phyloP scores from a whole-genome alignment of 495 filamentous ascomycete genomes.

The Cercophora newfieldiana region DNA sequence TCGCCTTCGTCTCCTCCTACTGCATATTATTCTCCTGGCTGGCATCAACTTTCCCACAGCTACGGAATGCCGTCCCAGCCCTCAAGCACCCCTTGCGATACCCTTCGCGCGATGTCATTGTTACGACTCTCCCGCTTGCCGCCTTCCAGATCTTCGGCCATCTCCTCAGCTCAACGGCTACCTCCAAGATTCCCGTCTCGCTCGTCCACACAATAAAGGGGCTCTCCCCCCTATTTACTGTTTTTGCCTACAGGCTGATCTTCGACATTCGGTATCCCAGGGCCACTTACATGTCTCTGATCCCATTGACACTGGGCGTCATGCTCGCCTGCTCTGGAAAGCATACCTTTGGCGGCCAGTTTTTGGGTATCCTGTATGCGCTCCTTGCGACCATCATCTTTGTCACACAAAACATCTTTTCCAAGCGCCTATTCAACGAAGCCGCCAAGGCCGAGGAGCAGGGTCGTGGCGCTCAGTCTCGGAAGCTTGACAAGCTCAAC shows the following conservation, averaged over 20 bases:
- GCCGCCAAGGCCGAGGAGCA: slow-evolving; percentile 78
- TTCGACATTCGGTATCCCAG: slow-evolving; percentile 84
- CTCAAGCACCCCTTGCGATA: slow-evolving; percentile 79
- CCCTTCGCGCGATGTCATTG: slow-evolving; percentile 80
- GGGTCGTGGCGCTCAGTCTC: slow-evolving; percentile 51
- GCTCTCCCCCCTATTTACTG: slow-evolving; percentile 95
- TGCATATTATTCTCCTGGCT: slow-evolving; percentile 78
- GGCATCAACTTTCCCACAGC: slow-evolving; percentile 63
- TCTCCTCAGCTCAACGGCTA: slow-evolving; percentile 89
- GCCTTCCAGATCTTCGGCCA: slow-evolving; percentile 93
- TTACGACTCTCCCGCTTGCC: slow-evolving; percentile 83
- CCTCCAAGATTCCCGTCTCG: slow-evolving; percentile 90
- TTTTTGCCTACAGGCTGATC: slow-evolving; percentile 85
- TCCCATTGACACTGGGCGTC: slow-evolving; percentile 89
- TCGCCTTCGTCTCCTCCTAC: slow-evolving; percentile 87
- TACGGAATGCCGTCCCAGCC: slow-evolving; percentile 70
- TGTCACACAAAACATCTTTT: slow-evolving; percentile 98
- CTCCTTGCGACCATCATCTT: slow-evolving; percentile 88
- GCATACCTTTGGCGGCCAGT: slow-evolving; percentile 69
- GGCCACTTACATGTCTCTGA: slow-evolving; percentile 87
- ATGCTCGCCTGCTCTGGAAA: slow-evolving; percentile 93
- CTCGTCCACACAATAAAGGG: slow-evolving; percentile 99
- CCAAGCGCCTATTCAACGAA: slow-evolving; percentile 98
- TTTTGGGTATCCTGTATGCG: slow-evolving; percentile 84
- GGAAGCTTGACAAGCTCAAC: slow-evolving; percentile 95